Evolutionary conservation across 2,329 filamentous ascomycete species (phyloP).

Genomic region (Arthroderma uncinatum): DNA sequence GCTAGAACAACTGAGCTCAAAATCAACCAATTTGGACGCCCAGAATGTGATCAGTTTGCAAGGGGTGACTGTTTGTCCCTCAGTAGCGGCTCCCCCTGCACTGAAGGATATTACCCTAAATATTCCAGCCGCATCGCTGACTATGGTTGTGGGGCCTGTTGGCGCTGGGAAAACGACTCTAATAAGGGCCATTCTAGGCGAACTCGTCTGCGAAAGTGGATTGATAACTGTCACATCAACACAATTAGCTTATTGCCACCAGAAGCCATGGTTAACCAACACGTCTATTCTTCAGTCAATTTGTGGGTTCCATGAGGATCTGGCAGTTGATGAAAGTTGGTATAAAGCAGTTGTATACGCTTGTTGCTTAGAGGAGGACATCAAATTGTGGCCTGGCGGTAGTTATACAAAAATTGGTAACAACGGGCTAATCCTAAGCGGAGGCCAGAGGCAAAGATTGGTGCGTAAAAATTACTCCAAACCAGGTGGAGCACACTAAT

Average conservation of each 20-base stretch:
- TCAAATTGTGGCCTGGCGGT: conserved; percentile 16
- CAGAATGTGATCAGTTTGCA: not conserved
- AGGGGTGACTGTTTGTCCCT: not conserved
- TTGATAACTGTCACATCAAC: not conserved
- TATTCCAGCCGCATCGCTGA: not conserved
- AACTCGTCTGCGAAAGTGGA: conserved; percentile 1
- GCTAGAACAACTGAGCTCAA: not conserved
- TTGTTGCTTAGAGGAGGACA: conserved; percentile 16
- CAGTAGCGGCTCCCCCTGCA: not conserved
- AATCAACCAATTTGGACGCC: not conserved
- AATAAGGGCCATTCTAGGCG: conserved; percentile 3
- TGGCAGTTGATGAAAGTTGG: conserved; percentile 10
- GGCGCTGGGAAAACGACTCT: conserved; percentile 5
- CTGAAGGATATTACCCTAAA: not conserved
- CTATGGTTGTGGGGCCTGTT: conserved; percentile 1
- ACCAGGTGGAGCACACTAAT: not conserved
- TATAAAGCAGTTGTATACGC: conserved; percentile 19
- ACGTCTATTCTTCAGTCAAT: not conserved
- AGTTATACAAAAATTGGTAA: conserved; percentile 19
- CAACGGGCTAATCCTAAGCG: conserved; percentile 15
- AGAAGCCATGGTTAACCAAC: conserved; percentile 5
- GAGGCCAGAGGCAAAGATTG: conserved; percentile 21
- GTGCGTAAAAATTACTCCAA: conserved; percentile 8
- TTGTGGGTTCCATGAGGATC: not conserved
- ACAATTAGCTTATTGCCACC: not conserved